Conservation (phyloP, 2,329 filamentous ascomycete genomes). For the Ophiostoma sp. region DNA sequence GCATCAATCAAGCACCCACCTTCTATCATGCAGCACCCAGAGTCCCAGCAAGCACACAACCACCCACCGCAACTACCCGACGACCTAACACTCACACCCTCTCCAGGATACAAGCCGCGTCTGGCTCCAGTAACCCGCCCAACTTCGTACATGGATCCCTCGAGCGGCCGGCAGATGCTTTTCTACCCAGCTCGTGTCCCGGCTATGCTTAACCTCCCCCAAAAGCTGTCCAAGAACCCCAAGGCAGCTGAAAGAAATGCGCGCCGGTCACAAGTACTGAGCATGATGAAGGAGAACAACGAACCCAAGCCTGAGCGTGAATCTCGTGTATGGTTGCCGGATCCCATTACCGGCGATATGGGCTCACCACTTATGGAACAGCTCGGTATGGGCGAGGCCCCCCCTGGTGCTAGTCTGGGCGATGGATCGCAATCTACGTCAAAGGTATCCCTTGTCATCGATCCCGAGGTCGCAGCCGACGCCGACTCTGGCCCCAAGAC, state of each 20-base stretch:
- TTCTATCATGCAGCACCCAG: conserved; percentile 15
- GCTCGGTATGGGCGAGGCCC: too few relatives aligned
- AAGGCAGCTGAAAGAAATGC: conserved; percentile 59
- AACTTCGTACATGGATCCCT: conserved; percentile 56
- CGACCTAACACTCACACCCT: not conserved
- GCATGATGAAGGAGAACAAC: conserved; percentile 43
- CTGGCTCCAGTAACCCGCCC: conserved; percentile 36
- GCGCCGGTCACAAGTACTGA: conserved; percentile 67
- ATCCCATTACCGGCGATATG: conserved; percentile 39
- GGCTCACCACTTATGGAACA: conserved; percentile 24
- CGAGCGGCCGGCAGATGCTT: conserved; percentile 73
- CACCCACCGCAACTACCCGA: not conserved
- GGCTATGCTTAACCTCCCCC: conserved; percentile 85
- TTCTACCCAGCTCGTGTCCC: conserved; percentile 95
- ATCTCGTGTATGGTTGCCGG: conserved; percentile 41
- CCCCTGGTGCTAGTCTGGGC: not conserved
- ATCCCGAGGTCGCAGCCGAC: not conserved
- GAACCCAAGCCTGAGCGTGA: conserved; percentile 27
- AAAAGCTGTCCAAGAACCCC: conserved; percentile 72
- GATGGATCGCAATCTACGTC: not conserved
- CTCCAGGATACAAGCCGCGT: not conserved
- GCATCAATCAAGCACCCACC: not conserved
- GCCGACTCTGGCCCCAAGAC: conserved; percentile 13
- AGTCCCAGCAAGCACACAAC: not conserved
- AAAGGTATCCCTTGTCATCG: not conserved